Percentiles rank a stretch among this genome's conserved stretches.
Evolutionary conservation across 352 stramenopile species (phyloP).

Genomic region (Globisporangium canariense): DNA sequence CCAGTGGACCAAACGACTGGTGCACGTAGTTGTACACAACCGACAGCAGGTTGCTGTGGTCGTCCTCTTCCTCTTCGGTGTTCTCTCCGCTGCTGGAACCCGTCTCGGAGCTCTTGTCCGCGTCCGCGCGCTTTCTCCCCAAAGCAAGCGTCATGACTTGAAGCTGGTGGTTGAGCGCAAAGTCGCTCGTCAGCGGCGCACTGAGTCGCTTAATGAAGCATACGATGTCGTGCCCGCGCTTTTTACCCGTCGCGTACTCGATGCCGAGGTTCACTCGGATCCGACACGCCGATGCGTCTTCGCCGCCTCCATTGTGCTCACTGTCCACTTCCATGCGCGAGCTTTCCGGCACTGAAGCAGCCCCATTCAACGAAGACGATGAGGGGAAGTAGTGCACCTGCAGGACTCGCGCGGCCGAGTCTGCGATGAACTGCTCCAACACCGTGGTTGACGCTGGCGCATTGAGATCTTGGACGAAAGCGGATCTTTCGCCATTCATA

Average conservation of each 20-base stretch:
- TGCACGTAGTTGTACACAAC: slow-evolving; percentile 90
- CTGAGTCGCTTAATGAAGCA: slow-evolving; percentile 87
- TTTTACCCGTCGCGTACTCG: slow-evolving; percentile 63
- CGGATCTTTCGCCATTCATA: slow-evolving; percentile 4
- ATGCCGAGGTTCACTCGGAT: slow-evolving; percentile 78
- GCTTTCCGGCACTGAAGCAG: slow-evolving; percentile 1
- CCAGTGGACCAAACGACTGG: slow-evolving; percentile 81
- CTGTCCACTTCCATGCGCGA: slow-evolving; percentile 20
- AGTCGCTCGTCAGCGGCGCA: slow-evolving; percentile 57
- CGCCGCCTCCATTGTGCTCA: slow-evolving; percentile 22
- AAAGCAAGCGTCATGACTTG: slow-evolving; percentile 86
- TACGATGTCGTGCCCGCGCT: slow-evolving; percentile 68
- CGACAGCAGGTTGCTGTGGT: slow-evolving; percentile 66
- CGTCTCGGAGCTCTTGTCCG: slow-evolving; percentile 24
- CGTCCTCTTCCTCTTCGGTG: slow-evolving; percentile 60
- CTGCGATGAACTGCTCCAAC: slow-evolving; percentile 70
- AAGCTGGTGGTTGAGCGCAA: slow-evolving; percentile 76
- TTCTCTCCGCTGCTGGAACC: slow-evolving; percentile 47
- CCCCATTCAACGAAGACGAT: not conserved
- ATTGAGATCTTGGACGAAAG: slow-evolving; percentile 47
- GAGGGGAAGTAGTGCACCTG: slow-evolving; percentile 66
- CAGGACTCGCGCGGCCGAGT: slow-evolving; percentile 58
- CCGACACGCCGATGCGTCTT: slow-evolving; percentile 18
- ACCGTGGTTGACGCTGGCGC: slow-evolving; percentile 25
- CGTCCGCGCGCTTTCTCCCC: slow-evolving; percentile 37